Evolutionary conservation across 2,329 filamentous ascomycete genomes (phyloP).

Genomic region (Lachnellula subtilissima): DNA sequence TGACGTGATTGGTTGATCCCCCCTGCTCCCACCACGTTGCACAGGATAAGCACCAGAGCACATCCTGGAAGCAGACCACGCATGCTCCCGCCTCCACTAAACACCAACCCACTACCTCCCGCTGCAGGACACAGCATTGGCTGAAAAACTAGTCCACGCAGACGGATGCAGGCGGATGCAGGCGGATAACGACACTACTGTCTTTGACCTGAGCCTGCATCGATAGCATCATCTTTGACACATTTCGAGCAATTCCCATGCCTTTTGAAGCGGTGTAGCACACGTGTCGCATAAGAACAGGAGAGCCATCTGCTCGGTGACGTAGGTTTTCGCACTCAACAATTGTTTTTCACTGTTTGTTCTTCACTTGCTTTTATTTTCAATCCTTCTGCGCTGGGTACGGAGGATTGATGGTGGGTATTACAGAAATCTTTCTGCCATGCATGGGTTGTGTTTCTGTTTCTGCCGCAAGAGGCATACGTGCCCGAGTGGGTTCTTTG

Average conservation of each 20-base stretch:
- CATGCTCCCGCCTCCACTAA: slow-evolving; percentile 10
- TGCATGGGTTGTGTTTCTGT: not conserved
- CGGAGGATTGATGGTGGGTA: not conserved
- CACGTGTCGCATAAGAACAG: slow-evolving; percentile 18
- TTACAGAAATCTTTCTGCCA: not conserved
- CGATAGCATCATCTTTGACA: slow-evolving; percentile 8
- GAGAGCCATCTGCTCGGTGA: slow-evolving; percentile 12
- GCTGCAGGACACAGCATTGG: slow-evolving; percentile 11
- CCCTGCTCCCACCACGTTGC: slow-evolving; percentile 5
- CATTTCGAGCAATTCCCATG: not conserved
- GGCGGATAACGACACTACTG: slow-evolving; percentile 9
- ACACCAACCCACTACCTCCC: slow-evolving; percentile 8
- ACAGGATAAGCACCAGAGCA: slow-evolving; percentile 8
- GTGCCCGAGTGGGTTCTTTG: not conserved
- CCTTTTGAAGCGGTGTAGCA: slow-evolving; percentile 11
- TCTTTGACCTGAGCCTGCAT: not conserved
- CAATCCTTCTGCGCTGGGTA: not conserved
- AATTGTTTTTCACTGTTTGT: not conserved
- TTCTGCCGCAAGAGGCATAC: slow-evolving; percentile 1
- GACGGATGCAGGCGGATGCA: not conserved
- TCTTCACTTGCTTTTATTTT: not conserved
- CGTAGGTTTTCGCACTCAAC: slow-evolving; percentile 7
- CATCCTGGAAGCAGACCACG: slow-evolving; percentile 3
- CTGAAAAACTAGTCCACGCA: slow-evolving; percentile 6
- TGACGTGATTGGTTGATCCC: slow-evolving; percentile 8